These are phyloP conservation scores for Fusarium abutilonis DNA, from an alignment of 2,329 filamentous ascomycete species.

Conservation along the genomic window DNA sequence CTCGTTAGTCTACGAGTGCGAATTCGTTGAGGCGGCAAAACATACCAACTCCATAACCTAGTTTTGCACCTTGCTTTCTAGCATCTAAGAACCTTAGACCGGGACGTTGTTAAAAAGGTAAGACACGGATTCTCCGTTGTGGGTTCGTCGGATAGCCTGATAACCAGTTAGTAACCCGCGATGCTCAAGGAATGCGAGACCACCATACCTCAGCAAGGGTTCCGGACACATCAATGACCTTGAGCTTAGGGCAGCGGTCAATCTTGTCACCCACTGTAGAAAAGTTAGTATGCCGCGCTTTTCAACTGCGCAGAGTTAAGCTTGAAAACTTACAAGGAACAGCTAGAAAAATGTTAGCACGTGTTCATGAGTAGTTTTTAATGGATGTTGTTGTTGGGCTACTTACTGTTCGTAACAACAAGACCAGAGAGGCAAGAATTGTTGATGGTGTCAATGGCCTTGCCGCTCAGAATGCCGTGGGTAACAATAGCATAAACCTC, in stretches of 20 bases:
- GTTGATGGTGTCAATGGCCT: constrained; percentile 87
- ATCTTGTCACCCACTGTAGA: constrained; percentile 75
- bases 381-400: background rate
- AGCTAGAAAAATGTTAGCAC: constrained; percentile 47
- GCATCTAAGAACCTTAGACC: constrained; percentile 47
- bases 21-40: constrained; percentile 10
- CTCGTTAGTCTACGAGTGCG: constrained; percentile 24
- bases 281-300: constrained; percentile 12
- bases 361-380: background rate
- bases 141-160: constrained; percentile 73
- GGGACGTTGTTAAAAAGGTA: constrained; percentile 76
- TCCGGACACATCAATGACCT: constrained; percentile 91
- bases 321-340: constrained; percentile 47
- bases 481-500: constrained; percentile 96
- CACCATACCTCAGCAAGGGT: constrained; percentile 71
- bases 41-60: constrained; percentile 43
- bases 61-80: constrained; percentile 21
- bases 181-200: background rate
- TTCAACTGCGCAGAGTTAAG: background rate
- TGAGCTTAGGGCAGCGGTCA: constrained; percentile 78
- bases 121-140: constrained; percentile 72
- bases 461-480: constrained; percentile 89
- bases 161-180: constrained; percentile 14
- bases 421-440: constrained; percentile 78
- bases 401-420: constrained; percentile 84